Evolutionary conservation across 2,329 filamentous ascomycete species (phyloP).

Genomic region (Biscogniauxia marginata): DNA sequence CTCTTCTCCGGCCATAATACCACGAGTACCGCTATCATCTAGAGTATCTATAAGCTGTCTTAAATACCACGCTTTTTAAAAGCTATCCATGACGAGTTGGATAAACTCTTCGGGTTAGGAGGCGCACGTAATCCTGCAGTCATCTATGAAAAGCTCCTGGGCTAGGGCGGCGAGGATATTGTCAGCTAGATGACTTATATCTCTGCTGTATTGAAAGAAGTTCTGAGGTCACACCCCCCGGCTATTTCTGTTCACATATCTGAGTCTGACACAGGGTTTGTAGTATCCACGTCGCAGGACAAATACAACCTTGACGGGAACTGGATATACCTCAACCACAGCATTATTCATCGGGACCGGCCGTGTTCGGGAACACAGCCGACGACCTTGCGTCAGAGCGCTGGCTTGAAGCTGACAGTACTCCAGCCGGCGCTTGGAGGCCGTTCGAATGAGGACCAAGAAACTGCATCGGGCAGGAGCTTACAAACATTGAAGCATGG

Average conservation of each 20-base stretch:
- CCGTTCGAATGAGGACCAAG: constrained; percentile 46
- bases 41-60: constrained; percentile 18
- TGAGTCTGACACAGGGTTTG: constrained; percentile 10
- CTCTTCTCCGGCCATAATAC: constrained; percentile 23
- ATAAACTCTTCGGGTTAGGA: constrained; percentile 10
- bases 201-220: constrained; percentile 19
- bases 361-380: constrained; percentile 20
- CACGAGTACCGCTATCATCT: constrained; percentile 12
- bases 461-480: constrained; percentile 50
- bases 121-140: not conserved
- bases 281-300: constrained; percentile 11
- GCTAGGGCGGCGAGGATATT: not conserved
- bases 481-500: constrained; percentile 36
- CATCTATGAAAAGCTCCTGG: constrained; percentile 2
- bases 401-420: constrained; percentile 16
- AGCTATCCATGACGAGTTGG: constrained; percentile 14
- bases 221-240: constrained; percentile 14
- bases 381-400: constrained; percentile 29
- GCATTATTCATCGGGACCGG: constrained; percentile 23
- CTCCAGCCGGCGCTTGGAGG: constrained; percentile 10
- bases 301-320: constrained; percentile 14
- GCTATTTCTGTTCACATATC: constrained; percentile 13
- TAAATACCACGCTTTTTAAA: constrained; percentile 11
- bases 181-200: constrained; percentile 9
- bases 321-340: constrained; percentile 10